Base-by-base conservation (phyloP, 139 green algal species). In the Tetradesmus lagerheimii region DNA sequence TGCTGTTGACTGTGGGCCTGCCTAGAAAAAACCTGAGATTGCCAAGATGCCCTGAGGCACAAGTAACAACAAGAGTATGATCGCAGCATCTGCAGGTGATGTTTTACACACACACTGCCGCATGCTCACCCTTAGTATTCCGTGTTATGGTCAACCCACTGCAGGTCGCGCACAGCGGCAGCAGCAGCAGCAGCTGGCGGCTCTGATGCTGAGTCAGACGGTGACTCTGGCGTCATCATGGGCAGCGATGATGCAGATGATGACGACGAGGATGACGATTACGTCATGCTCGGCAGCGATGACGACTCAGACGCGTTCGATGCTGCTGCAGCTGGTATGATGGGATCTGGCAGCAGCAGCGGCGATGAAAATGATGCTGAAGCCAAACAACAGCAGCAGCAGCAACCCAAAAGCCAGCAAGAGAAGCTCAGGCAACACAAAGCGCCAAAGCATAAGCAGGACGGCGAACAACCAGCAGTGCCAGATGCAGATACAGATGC, bases 171-270 rank as follows among this genome's bases (percentile, higher is more conserved):
- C 15, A 18, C 23, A 71, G 57, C 57, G 31, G 57, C 57, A 71
- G 57, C 57, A 66, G 53, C 53, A 71, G 71, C 71, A 38, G 71
- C 71, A 38, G 31, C 14, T 11, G 31, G 71, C 14, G 71, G 29
- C 71, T 79, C 71, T 79, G n/a, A 41, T 38, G 71, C 37, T 16
- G 76, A 82, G 37, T 82, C 76, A 82, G 76, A 82, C 4, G 67
- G 18, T 2, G 67, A 78, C 1, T 78, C 67, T 78, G 67, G 67
- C 67, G 67, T 39, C 67, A 78, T 78, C n/a, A 39, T 78, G n/a
- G 31, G 67, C n/a, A 38, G 31, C 67, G 67, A 78, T 37, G 67
- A 78, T n/a, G 67, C 35, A 37, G 16, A 4, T 27, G 80, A 37
- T 29, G 41, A 37, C 20, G 67, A 37, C 8, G 67, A 4, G 16